Conservation (phyloP, 1,139 yeast genomes). For the Candida albicans region DNA sequence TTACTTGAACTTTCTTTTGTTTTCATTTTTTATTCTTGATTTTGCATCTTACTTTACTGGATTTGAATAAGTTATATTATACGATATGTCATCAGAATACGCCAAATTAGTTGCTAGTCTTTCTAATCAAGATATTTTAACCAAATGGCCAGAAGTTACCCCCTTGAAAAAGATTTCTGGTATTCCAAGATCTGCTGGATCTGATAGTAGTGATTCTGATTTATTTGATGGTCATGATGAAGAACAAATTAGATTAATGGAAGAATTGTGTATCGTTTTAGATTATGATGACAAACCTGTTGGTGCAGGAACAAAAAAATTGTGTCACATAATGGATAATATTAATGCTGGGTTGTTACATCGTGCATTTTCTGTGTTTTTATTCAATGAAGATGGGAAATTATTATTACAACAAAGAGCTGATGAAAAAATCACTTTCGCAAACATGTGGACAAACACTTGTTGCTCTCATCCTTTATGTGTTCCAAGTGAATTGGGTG, state of each 20-base stretch:
- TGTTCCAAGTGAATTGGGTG: slow-evolving; percentile 75
- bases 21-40: not conserved
- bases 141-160: slow-evolving; percentile 63
- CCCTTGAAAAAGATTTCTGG: slow-evolving; percentile 53
- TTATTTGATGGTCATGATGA: slow-evolving; percentile 84
- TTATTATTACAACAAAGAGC: slow-evolving; percentile 93
- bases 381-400: slow-evolving; percentile 75
- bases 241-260: slow-evolving; percentile 94
- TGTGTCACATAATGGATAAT: slow-evolving; percentile 88
- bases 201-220: slow-evolving; percentile 18
- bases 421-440: slow-evolving; percentile 92
- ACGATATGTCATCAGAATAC: slow-evolving; percentile 29
- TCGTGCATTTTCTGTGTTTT: slow-evolving; percentile 92
- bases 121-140: slow-evolving; percentile 48
- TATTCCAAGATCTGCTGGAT: slow-evolving; percentile 37
- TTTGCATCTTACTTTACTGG: slow-evolving; percentile 3
- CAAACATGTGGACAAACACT: slow-evolving; percentile 97
- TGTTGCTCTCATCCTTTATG: slow-evolving; percentile 98
- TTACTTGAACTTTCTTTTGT: not conserved
- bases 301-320: slow-evolving; percentile 92
- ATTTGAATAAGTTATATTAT: not conserved
- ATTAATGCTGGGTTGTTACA: slow-evolving; percentile 84
- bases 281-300: slow-evolving; percentile 84
- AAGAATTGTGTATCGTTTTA: slow-evolving; percentile 90
- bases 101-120: slow-evolving; percentile 55